phyloP scores from a whole-genome alignment of 768 basidiomycete species.

The Phanerochaete carnosa region DNA sequence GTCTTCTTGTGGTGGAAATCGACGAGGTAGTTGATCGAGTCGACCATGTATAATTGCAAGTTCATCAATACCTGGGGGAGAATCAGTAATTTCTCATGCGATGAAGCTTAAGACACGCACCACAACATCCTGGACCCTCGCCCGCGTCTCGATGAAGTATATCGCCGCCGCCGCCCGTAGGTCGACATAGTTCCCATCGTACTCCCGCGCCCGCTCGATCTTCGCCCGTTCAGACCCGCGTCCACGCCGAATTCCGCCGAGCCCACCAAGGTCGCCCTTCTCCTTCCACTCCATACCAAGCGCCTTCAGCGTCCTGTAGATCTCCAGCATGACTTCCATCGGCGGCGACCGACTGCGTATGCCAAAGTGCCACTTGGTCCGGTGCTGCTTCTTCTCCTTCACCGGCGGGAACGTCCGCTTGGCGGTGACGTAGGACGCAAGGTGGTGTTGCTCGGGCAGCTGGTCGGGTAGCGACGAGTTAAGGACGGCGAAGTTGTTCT shows the following conservation, averaged over 20 bases:
- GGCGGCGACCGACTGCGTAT: conserved; percentile 92
- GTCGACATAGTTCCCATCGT: conserved; percentile 61
- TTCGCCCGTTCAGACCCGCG: conserved; percentile 33
- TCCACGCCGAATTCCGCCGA: conserved; percentile 48
- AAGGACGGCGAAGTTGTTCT: conserved; percentile 79
- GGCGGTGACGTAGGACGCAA: conserved; percentile 62
- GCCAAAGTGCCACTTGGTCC: conserved; percentile 97
- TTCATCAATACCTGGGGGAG: conserved; percentile 85
- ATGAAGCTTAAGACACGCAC: conserved; percentile 42
- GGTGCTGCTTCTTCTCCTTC: conserved; percentile 68
- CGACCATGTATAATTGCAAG: conserved; percentile 94
- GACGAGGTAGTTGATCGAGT: conserved; percentile 93
- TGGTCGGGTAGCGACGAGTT: conserved; percentile 77
- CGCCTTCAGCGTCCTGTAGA: conserved; percentile 86
- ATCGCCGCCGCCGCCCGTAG: conserved; percentile 70
- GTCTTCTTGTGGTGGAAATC: conserved; percentile 98
- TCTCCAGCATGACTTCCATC: conserved; percentile 99
- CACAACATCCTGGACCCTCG: conserved; percentile 86
- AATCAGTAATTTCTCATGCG: conserved; percentile 3
- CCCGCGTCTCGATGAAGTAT: conserved; percentile 93
- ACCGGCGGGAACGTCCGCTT: conserved; percentile 36
- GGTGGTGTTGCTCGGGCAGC: conserved; percentile 63
- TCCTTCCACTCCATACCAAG: conserved; percentile 98
- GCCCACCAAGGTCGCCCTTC: conserved; percentile 74
- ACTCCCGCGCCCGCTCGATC: conserved; percentile 60